Evolutionary conservation across 2,329 filamentous ascomycete genomes (phyloP), one percentile per base, ranked within the genome.

Genomic region (Gremmenia infestans): DNA sequence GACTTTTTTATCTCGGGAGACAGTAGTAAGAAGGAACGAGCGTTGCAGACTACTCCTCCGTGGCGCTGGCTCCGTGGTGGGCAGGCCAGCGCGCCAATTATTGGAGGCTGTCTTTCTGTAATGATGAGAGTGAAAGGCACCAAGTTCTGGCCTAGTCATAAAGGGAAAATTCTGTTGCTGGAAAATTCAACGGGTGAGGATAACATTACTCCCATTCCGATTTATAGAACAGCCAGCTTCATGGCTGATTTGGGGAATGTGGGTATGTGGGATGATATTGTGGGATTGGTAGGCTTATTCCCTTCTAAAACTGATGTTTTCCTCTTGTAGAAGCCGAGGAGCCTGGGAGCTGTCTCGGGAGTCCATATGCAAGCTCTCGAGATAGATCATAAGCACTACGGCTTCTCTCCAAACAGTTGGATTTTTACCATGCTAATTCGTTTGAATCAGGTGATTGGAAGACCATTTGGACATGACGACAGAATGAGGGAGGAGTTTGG

Each of bases 231-330:
- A 11, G 14, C 45, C 53, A 15, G 51, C 49, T 25, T 36, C 6
- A 36, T 63, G 15, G 54, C 47, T 8, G 58, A 61, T 55, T 39
- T 61, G 17, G 48, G 55, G 4, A 57, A 63, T 23, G 32, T 48
- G 7, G 60, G 60, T 2, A 25, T 61, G 15, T 63, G 55, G 12
- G 54, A 61, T 47, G 35, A 59, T 22, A 57, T 61, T 36, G 49
- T 23, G 8, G 60, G 60, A n/a, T 39, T 61, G 36, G 54, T 32
- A 32, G 1, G 28, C 28, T 32, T 32, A 32, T 32, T 32, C 28
- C 11, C 28, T 4, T 32, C 11, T 32, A 12, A 32, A 32, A 4
- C 25, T 11, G 1, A 4, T 32, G 9, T 32, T 32, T 32, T 32
- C 9, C 28, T 32, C 28, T 32, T 4, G 4, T 32, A 9, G 28